Conservation (phyloP, 2,329 filamentous ascomycete species). For the Fusarium goolgardi region DNA sequence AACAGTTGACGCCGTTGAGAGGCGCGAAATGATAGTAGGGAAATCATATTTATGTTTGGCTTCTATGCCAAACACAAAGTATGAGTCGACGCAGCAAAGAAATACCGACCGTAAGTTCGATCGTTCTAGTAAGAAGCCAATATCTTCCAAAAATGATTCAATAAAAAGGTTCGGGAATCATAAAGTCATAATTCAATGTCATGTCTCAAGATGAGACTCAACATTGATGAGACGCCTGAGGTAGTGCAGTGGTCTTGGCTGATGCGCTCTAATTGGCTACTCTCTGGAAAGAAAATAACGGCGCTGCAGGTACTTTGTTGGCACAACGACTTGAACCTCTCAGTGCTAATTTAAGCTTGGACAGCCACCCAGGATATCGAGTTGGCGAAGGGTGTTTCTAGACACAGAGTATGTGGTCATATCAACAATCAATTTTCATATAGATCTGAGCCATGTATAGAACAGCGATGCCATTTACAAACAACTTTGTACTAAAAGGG, state of each 20-base stretch:
- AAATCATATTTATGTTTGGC: slow-evolving; percentile 43
- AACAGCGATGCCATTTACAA: background rate
- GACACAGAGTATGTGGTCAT: background rate
- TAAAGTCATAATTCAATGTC: slow-evolving; percentile 1
- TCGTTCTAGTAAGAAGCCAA: background rate
- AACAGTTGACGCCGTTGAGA: slow-evolving; percentile 55
- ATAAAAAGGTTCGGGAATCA: background rate
- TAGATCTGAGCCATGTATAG: background rate
- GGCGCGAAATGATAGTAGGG: slow-evolving; percentile 41
- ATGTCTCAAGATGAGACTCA: slow-evolving; percentile 9
- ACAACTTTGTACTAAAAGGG: background rate
- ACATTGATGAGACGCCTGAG: slow-evolving; percentile 6
- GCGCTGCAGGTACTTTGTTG: slow-evolving; percentile 17
- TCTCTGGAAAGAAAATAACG: slow-evolving; percentile 28
- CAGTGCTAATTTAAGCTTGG: background rate
- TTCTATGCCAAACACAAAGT: slow-evolving; percentile 21
- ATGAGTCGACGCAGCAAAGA: background rate
- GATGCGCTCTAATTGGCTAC: slow-evolving; percentile 19
- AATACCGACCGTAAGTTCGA: background rate
- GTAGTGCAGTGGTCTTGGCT: background rate
- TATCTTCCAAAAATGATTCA: background rate
- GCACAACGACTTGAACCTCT: slow-evolving; percentile 31
- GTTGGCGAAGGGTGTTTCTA: background rate
- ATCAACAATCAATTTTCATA: background rate
- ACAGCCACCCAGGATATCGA: background rate